Evolutionary conservation across 1,284 basidiomycete species (phyloP).

Genomic region (Porogramme epimiltina): DNA sequence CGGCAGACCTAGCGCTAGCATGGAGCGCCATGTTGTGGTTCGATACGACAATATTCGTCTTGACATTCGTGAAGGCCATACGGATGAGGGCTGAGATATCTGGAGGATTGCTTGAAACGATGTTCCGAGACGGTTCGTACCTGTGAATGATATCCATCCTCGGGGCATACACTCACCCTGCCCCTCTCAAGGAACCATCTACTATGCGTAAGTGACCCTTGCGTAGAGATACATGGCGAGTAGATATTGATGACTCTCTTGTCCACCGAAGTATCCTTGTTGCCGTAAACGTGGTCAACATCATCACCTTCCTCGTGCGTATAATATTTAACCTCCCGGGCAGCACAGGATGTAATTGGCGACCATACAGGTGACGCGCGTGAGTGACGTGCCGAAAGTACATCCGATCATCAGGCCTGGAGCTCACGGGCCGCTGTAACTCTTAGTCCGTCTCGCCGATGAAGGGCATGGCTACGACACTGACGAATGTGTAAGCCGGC

Average conservation of each 20-base stretch:
- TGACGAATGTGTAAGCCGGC: constrained; percentile 14
- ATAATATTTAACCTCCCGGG: too few relatives aligned
- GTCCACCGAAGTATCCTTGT: not conserved
- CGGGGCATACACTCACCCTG: not conserved
- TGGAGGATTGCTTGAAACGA: constrained; percentile 10
- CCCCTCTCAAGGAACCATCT: not conserved
- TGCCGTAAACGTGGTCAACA: constrained; percentile 2
- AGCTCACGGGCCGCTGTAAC: not conserved
- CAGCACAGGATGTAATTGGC: not conserved
- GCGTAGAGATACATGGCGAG: not conserved
- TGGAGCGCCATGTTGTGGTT: constrained; percentile 16
- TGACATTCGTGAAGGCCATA: constrained; percentile 17
- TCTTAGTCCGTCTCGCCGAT: constrained; percentile 12
- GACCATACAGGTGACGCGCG: not conserved
- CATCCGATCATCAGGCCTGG: not conserved
- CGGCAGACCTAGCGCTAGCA: constrained; percentile 12
- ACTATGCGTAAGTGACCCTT: constrained; percentile 3
- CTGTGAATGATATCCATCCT: too few relatives aligned
- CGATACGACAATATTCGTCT: constrained; percentile 13
- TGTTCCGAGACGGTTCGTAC: constrained; percentile 21
- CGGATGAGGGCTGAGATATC: constrained; percentile 9
- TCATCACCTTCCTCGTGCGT: constrained; percentile 1
- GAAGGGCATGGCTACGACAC: constrained; percentile 15
- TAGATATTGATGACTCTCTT: not conserved
- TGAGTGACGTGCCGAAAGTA: not conserved